Evolutionary conservation across 2,329 filamentous ascomycete genomes (phyloP), one percentile per base, ranked within the genome.

Genomic region (Claviceps cyperi): DNA sequence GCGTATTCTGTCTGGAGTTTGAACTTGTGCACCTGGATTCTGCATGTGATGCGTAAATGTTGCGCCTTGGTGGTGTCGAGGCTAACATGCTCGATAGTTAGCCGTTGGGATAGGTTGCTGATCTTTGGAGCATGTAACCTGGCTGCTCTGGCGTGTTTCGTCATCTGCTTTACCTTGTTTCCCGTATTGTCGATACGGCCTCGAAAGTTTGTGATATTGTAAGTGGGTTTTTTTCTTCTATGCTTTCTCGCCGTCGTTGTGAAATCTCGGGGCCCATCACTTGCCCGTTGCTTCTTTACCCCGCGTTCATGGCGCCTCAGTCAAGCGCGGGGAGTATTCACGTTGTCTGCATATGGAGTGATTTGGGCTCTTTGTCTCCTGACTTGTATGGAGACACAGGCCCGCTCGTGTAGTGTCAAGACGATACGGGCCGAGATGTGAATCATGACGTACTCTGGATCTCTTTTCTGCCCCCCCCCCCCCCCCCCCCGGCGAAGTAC

Each of bases 181-280:
- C 90, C 90, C 50, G 76, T 90, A 53, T 76, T 96, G 57, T 77
- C 86, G 57, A 68, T 88, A 56, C 82, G 78, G 64, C 90, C 91
- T 58, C 81, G 86, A 69, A 98, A 97, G 75, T 96, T 98, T 74
- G 90, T 91, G 50, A 89, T 94, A 57, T 68, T 97, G 92, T 97
- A 81, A 85, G 91, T 91, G 54, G 57, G 57, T 55, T 51, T 48
- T 11, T 13, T 22, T 13, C 28, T 43, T 1, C 24, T 13, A 24
- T 36, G 14, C 38, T 9, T 19, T 8, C n/a, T 28, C 41, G 14
- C 13, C 43, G 8, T 32, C 28, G 9, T 32, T 32, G 28, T 32
- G 9, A 32, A 32, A 11, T 11, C 4, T 32, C 9, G 4, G 2
- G n/a, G 3, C 6, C 5, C 15, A 2, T 11, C 15, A 32, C 17